phyloP scores from a whole-genome alignment of 1,284 basidiomycete species.

The Sanghuangporus weigelae region DNA sequence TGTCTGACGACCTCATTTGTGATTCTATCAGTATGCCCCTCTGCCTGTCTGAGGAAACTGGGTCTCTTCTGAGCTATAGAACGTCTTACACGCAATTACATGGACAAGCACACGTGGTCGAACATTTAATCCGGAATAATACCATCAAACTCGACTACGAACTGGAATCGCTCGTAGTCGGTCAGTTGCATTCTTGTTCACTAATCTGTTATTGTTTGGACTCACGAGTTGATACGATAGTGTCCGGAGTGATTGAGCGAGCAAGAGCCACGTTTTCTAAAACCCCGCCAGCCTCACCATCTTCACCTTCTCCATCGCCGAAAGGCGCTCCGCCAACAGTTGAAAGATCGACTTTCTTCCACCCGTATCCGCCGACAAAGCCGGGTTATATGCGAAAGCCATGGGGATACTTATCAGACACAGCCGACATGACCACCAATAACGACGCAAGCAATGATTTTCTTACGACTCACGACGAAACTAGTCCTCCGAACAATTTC shows the following conservation, averaged over 20 bases:
- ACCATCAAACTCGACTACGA: neutral
- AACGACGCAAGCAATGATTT: neutral
- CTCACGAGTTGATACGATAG: neutral
- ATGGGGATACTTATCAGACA: neutral
- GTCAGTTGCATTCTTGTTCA: neutral
- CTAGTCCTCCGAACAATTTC: neutral
- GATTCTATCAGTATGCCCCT: neutral
- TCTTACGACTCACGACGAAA: neutral
- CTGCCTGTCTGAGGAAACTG: neutral
- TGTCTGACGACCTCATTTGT: too few species aligned
- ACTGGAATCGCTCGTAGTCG: neutral
- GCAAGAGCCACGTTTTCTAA: neutral
- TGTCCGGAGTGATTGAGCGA: constrained; percentile 7
- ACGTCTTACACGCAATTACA: neutral
- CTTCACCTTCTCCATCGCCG: neutral
- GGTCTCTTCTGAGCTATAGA: neutral
- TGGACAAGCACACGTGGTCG: neutral
- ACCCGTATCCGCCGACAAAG: neutral
- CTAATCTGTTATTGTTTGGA: neutral
- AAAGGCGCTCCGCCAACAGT: neutral
- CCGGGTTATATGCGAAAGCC: constrained; percentile 2
- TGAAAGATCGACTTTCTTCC: neutral
- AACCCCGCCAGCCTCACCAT: neutral
- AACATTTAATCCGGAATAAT: neutral
- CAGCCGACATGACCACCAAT: neutral